A percentile compares a stretch with the other conserved stretches of the same genome.
phyloP scores from a whole-genome alignment of 495 filamentous ascomycete species.

The Neurospora cerealis region DNA sequence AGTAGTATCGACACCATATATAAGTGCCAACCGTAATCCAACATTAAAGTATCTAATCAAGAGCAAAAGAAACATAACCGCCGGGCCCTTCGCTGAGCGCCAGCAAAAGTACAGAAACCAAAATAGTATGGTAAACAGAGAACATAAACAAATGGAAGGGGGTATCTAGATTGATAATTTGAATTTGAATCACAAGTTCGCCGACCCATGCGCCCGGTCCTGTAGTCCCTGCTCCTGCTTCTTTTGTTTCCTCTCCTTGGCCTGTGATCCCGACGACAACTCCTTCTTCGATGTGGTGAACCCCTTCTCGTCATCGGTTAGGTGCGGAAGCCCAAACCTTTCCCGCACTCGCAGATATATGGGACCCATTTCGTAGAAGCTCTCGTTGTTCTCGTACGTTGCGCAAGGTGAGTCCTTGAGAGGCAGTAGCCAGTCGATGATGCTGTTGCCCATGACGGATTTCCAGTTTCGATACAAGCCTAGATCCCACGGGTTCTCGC shows the following conservation, averaged over 20 bases:
- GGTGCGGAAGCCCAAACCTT: constrained; percentile 25
- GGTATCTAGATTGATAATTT: constrained; percentile 9
- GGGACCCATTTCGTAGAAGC: constrained; percentile 39
- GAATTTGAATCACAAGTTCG: not conserved
- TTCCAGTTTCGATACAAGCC: constrained; percentile 57
- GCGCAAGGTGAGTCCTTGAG: constrained; percentile 54
- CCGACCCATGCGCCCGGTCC: not conserved
- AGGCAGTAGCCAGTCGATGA: constrained; percentile 66
- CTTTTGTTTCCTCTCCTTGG: constrained; percentile 9
- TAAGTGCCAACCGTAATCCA: not conserved
- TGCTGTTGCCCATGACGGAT: constrained; percentile 60
- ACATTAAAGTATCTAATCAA: not conserved
- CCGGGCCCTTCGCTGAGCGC: not conserved
- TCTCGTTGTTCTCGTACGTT: constrained; percentile 35
- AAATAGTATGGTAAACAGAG: not conserved
- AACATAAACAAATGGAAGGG: not conserved
- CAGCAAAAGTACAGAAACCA: not conserved
- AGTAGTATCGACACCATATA: not conserved
- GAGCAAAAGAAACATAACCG: not conserved
- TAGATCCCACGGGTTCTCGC: constrained; percentile 74
- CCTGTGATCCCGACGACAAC: not conserved
- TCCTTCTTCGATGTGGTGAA: not conserved
- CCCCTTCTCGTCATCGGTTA: constrained; percentile 3
- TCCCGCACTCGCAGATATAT: constrained; percentile 26
- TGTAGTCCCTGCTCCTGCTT: not conserved